Base-by-base conservation (phyloP, 306 rosid species). In the Prunus mume region DNA sequence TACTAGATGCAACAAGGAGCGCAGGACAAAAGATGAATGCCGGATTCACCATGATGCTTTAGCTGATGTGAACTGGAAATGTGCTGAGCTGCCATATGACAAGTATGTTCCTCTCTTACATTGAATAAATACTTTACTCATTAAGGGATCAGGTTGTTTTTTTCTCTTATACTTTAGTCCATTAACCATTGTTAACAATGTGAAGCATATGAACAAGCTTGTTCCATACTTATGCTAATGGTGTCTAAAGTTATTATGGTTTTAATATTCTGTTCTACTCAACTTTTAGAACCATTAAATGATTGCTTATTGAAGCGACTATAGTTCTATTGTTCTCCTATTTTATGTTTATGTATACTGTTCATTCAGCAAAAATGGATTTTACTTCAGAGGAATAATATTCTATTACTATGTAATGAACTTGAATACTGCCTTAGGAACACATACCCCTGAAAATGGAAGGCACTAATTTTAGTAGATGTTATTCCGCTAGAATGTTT, bases 1-100 rank as follows among this genome's bases (percentile, higher is more conserved):
- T 74, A 80, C 88, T 27, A 83, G 69, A 51, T 94, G 98, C 89
- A 84, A 81, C 81, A 92, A 94, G 86, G 94, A 92, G 61, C 93
- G 97, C 51, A 91, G 98, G 75, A 85, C 95, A 30, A 89, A 88
- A 76, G 98, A 94, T 87, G 97, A 94, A 80, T 94, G 97, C 64
- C 91, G 88, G 57, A 20, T 89, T 80, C 91, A 94, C 85, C 98
- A 94, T 77, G 98, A 94, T 84, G 96, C 96, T 79, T 76, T 90
- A 76, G 95, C 93, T 65, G 95, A 89, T 78, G 78, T 63, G 28
- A 87, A 89, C 65, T 94, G 98, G 98, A 89, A 83, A 68, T 94
- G 98, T 82, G 75, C 91, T 80, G 88, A 94, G 85, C 91, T 90
- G 51, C 89, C 93, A 56, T 94, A 79, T 87, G 95, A 94, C 94